Percentiles rank a stretch among this genome's conserved stretches.
phyloP scores from a whole-genome alignment of 495 filamentous ascomycete genomes.

The Staphylotrichum longicolle region DNA sequence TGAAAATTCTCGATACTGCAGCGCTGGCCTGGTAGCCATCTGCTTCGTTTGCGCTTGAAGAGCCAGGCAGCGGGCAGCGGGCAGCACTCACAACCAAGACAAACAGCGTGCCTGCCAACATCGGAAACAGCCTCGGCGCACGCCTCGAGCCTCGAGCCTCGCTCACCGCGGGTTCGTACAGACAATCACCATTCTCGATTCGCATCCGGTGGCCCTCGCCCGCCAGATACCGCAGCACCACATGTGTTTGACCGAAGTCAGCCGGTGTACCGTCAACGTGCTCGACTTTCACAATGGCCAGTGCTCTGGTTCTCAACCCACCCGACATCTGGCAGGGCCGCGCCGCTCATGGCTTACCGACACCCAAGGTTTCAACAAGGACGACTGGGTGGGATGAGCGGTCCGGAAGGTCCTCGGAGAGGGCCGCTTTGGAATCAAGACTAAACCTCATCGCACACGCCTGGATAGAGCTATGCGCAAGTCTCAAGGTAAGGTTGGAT shows the following conservation, averaged over 20 bases:
- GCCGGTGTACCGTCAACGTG: conserved; percentile 37
- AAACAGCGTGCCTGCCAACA: background rate
- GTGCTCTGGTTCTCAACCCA: conserved; percentile 37
- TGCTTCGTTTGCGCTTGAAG: background rate
- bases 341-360: conserved; percentile 27
- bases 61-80: background rate
- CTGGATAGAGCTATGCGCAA: conserved; percentile 32
- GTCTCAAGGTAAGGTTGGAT: conserved; percentile 28
- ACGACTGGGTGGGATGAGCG: conserved; percentile 27
- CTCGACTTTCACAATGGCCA: conserved; percentile 47
- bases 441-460: conserved; percentile 34
- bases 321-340: conserved; percentile 35
- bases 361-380: conserved; percentile 23
- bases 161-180: conserved; percentile 10
- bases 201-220: conserved; percentile 17
- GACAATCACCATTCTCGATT: conserved; percentile 14
- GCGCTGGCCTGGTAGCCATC: background rate
- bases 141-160: conserved; percentile 2
- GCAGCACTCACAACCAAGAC: background rate
- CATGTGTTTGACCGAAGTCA: conserved; percentile 42
- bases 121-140: background rate
- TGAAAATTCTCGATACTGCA: background rate
- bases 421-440: conserved; percentile 20
- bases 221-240: conserved; percentile 38
- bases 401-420: conserved; percentile 10